Evolutionary conservation across 1,139 yeast genomes (phyloP).

Genomic region (Pichia cactophila): DNA sequence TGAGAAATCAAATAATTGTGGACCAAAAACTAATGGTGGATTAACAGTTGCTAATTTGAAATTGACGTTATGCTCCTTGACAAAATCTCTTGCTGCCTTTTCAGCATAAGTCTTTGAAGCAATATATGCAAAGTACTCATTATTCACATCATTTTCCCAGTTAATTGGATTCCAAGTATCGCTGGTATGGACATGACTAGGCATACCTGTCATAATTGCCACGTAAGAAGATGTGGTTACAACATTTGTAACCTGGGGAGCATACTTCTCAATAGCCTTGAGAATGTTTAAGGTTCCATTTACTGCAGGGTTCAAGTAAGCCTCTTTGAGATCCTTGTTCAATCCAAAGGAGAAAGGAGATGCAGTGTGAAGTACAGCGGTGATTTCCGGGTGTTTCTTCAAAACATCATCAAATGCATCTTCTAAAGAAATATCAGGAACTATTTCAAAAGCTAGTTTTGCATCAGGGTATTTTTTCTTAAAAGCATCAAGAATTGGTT

Average conservation of each 20-base stretch:
- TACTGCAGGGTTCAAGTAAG: constrained; percentile 40
- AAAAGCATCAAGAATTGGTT: constrained; percentile 21
- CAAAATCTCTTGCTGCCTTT: constrained; percentile 47
- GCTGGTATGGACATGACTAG: constrained; percentile 24
- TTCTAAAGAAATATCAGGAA: constrained; percentile 28
- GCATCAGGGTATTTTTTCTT: constrained; percentile 24
- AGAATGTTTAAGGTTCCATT: constrained; percentile 42
- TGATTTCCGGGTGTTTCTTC: constrained; percentile 39
- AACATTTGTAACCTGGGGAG: constrained; percentile 42
- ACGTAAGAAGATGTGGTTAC: constrained; percentile 54
- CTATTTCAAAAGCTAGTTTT: constrained; percentile 29
- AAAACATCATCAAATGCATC: constrained; percentile 40
- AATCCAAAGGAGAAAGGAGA: constrained; percentile 37
- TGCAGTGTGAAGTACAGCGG: constrained; percentile 53
- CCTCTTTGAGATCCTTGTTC: constrained; percentile 15
- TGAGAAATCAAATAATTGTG: constrained; percentile 33
- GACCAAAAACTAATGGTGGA: constrained; percentile 46
- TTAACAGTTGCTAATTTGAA: constrained; percentile 39
- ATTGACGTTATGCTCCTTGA: constrained; percentile 31
- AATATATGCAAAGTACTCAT: constrained; percentile 33
- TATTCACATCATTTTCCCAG: constrained; percentile 29
- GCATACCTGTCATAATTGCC: constrained; percentile 29
- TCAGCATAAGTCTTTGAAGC: constrained; percentile 50
- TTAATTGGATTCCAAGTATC: constrained; percentile 35
- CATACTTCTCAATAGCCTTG: constrained; percentile 35